A percentile compares a stretch with the other conserved stretches of the same genome.
Evolutionary conservation across 2,329 filamentous ascomycete genomes (phyloP).

Genomic region (Fusarium solani-melongenae): DNA sequence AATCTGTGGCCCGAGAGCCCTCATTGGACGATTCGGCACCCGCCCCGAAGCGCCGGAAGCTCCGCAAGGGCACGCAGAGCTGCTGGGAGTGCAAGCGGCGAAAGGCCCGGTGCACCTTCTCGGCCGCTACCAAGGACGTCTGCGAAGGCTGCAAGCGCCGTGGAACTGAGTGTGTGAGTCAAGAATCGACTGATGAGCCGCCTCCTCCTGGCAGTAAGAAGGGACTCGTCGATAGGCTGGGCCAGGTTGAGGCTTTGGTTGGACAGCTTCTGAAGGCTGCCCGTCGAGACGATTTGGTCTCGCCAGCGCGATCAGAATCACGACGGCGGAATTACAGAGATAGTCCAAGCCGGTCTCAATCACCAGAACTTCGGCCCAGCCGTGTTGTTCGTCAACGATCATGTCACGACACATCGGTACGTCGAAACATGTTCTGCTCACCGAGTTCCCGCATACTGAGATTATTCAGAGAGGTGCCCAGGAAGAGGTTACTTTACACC

Average conservation of each 20-base stretch:
- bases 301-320: background rate
- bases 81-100: constrained; percentile 70
- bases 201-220: constrained; percentile 22
- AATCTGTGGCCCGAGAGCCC: background rate
- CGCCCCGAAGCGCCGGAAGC: constrained; percentile 34
- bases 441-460: background rate
- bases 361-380: background rate
- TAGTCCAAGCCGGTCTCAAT: background rate
- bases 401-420: background rate
- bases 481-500: background rate
- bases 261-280: constrained; percentile 41
- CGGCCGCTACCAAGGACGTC: constrained; percentile 47
- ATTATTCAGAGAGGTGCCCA: background rate
- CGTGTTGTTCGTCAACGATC: too few relatives aligned
- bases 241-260: constrained; percentile 51
- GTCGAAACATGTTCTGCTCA: background rate
- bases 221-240: constrained; percentile 45
- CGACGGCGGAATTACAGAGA: background rate
- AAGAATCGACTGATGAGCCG: constrained; percentile 56
- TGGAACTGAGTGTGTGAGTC: constrained; percentile 57
- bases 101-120: constrained; percentile 63
- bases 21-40: constrained; percentile 15
- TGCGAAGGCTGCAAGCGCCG: constrained; percentile 60
- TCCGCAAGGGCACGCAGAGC: constrained; percentile 66
- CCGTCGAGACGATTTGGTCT: background rate